phyloP scores from a whole-genome alignment of 2,329 filamentous ascomycete species.

The Stagonosporopsis rhizophila region DNA sequence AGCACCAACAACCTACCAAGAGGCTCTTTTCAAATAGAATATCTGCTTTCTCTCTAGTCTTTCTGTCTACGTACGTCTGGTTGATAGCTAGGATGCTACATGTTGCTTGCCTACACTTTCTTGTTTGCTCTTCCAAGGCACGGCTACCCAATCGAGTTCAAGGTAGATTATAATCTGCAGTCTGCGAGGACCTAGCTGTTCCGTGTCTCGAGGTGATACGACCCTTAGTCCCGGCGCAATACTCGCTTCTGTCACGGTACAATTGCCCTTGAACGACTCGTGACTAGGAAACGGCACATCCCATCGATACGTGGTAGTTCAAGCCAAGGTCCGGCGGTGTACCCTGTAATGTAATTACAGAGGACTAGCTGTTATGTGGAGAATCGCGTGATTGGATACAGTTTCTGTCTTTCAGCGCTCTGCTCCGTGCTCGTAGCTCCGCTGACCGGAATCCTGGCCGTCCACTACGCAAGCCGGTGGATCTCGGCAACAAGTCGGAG shows the following conservation, averaged over 20 bases:
- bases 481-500: background rate
- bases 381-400: background rate
- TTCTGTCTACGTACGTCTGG: no score
- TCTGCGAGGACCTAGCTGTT: background rate
- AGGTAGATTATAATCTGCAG: no score
- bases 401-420: background rate
- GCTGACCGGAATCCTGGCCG: background rate
- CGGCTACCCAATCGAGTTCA: no score
- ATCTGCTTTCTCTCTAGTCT: no score
- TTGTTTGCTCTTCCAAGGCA: no score
- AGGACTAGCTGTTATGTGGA: background rate
- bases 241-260: background rate
- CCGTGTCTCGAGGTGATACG: background rate
- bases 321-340: constrained; percentile 1
- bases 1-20: no score
- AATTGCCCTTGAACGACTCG: background rate
- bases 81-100: no score
- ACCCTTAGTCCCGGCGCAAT: background rate
- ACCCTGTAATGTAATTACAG: background rate
- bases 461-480: background rate
- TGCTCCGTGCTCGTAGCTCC: background rate
- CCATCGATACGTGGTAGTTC: background rate
- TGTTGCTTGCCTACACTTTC: no score
- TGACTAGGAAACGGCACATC: background rate
- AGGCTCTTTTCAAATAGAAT: no score